Evolutionary conservation across 2,329 filamentous ascomycete genomes (phyloP), one percentile per base, ranked within the genome.

Genomic region (Calonectria pseudoreteaudii): DNA sequence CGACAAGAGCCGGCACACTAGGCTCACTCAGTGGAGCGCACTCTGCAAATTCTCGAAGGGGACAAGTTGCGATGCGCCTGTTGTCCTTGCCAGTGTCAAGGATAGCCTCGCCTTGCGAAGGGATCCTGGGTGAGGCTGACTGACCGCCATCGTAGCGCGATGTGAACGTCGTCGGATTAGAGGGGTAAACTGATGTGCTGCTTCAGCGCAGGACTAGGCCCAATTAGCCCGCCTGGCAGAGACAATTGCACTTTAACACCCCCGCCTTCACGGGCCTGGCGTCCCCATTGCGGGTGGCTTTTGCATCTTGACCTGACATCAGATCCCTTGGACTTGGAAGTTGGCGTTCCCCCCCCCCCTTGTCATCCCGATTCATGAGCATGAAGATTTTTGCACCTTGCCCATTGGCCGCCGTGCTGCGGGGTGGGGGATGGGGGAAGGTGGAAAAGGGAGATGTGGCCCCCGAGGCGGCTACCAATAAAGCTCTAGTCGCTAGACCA

Each of bases 141-240:
- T 81, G 80, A 81, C 80, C 79, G 80, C 80, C 58, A 71, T 67
- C 53, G 70, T 60, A 75, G 78, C 74, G 74, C 74, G 77, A 79
- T 74, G 68, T 71, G 68, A 68, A 80, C 77, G 73, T 72, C 73
- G 66, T 73, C 66, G 66, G 50, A 72, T 72, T 74, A 68, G 74
- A 76, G 74, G 72, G 74, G 72, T 64, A 74, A 69, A 26, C 50
- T 62, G 30, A n/a, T 53, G 26, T 49, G 60, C 60, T 26, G 28
- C 20, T 41, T 36, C 64, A 53, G 50, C 20, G 34, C 36, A 41
- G 34, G 26, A 36, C 56, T 62, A 62, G 36, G 23, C 34, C 36
- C 56, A 62, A 30, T 41, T 62, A 28, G 56, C 56, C 9, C 56
- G 8, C 41, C 16, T 41, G 14, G 5, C 11, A 62, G 36, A 28